Evolutionary conservation across 345 rosid species (phyloP).

Genomic region (Syzygium aromaticum): DNA sequence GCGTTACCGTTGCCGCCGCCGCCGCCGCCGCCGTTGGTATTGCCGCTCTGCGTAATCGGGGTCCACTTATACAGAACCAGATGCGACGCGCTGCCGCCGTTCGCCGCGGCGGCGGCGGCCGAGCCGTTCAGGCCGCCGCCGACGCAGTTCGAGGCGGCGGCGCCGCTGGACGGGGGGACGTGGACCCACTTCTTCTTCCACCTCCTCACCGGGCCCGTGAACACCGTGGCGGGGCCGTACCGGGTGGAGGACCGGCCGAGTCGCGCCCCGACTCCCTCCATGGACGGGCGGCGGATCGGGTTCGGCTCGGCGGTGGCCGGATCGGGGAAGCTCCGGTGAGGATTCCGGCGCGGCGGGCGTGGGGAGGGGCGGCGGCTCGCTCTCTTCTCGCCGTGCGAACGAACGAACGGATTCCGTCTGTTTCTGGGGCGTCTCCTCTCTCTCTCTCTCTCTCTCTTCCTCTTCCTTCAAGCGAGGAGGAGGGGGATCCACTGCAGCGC

Average conservation of each 20-base stretch:
- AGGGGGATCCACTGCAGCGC: not conserved
- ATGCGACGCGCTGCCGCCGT: conserved; percentile 58
- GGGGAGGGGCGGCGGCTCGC: not conserved
- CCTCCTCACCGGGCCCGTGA: conserved; percentile 90
- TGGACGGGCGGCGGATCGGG: conserved; percentile 4
- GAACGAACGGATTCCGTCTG: not conserved
- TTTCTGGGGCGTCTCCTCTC: not conserved
- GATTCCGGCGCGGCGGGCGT: not conserved
- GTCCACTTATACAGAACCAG: conserved; percentile 86
- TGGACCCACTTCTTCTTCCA: conserved; percentile 99
- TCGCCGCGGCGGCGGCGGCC: conserved; percentile 11
- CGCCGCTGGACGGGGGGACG: conserved; percentile 41
- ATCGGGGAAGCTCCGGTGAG: not conserved
- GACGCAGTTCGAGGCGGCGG: conserved; percentile 16
- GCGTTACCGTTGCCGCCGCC: conserved; percentile 6
- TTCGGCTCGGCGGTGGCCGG: conserved; percentile 1
- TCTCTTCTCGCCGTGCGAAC: not conserved
- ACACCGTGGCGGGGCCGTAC: conserved; percentile 91
- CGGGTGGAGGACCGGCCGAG: conserved; percentile 95
- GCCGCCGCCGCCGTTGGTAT: conserved; percentile 7
- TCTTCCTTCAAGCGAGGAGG: not conserved
- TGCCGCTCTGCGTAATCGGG: conserved; percentile 44
- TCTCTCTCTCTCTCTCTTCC: not conserved
- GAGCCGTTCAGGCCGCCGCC: not conserved
- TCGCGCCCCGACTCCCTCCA: conserved; percentile 99